Conservation (phyloP, 106 monocot species). For the Dendrobium catenatum region DNA sequence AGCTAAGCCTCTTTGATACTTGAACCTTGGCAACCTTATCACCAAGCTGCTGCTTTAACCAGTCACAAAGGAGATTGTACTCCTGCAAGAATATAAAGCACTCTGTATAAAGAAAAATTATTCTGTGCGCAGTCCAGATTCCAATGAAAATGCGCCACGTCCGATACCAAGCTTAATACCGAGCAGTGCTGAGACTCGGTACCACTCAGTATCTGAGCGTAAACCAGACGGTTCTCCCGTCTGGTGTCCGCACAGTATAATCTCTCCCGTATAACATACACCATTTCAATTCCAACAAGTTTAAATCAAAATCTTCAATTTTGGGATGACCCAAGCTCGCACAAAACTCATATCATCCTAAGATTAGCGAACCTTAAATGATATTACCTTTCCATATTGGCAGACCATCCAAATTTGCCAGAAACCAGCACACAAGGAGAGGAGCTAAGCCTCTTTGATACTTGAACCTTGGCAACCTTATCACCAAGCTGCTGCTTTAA, state of each 20-base stretch:
- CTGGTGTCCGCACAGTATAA: too few relatives aligned
- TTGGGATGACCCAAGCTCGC: not conserved
- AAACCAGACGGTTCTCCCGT: too few relatives aligned
- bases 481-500: slow-evolving; percentile 95
- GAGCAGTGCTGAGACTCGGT: too few relatives aligned
- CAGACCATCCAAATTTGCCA: slow-evolving; percentile 96
- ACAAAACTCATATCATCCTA: not conserved
- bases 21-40: slow-evolving; percentile 95
- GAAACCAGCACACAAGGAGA: slow-evolving; percentile 98
- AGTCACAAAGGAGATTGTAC: slow-evolving; percentile 82
- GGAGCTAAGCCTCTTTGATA: slow-evolving; percentile 85
- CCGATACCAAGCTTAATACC: too few relatives aligned
- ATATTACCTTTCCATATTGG: slow-evolving; percentile 87
- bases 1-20: slow-evolving; percentile 83
- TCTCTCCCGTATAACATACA: not conserved
- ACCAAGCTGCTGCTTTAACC: slow-evolving; percentile 96
- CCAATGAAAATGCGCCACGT: too few relatives aligned
- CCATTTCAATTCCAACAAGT: not conserved
- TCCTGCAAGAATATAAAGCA: slow-evolving; percentile 34
- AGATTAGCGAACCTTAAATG: not conserved
- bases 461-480: slow-evolving; percentile 90
- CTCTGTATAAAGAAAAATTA: not conserved
- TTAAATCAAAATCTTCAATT: too few relatives aligned
- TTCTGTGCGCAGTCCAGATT: too few relatives aligned
- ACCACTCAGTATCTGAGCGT: too few relatives aligned